These are phyloP conservation scores for Fusarium sp. DNA, from an alignment of 2,329 filamentous ascomycete genomes.

Conservation along the genomic window DNA sequence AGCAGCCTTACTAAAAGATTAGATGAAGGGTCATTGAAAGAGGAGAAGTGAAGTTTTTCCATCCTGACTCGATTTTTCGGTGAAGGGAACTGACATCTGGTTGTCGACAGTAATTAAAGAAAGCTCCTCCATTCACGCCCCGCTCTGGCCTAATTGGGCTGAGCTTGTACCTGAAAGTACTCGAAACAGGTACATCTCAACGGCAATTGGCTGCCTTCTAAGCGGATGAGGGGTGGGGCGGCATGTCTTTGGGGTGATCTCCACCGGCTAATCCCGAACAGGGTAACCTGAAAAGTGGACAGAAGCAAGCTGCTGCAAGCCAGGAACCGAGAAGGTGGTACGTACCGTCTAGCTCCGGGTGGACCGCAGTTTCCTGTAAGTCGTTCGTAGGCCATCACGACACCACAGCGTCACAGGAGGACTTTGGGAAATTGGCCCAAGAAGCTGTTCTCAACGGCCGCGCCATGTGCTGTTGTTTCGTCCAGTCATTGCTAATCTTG, in stretches of 20 bases:
- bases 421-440: conserved; percentile 41
- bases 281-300: conserved; percentile 26
- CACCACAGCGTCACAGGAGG: conserved; percentile 44
- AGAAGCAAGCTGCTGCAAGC: conserved; percentile 7
- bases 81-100: background rate
- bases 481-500: conserved; percentile 39
- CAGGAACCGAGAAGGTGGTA: conserved; percentile 24
- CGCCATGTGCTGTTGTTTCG: conserved; percentile 36
- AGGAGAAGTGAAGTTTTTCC: background rate
- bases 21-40: background rate
- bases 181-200: conserved; percentile 33
- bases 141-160: conserved; percentile 16
- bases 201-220: conserved; percentile 22
- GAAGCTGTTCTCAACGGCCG: conserved; percentile 32
- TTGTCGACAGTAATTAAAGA: background rate
- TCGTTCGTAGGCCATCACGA: conserved; percentile 38
- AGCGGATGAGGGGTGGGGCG: conserved; percentile 6
- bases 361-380: conserved; percentile 39
- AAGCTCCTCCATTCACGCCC: background rate
- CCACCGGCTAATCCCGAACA: conserved; percentile 28
- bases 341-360: conserved; percentile 13
- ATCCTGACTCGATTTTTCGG: background rate
- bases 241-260: conserved; percentile 1
- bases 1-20: background rate
- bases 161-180: conserved; percentile 29